phyloP scores from a whole-genome alignment of 768 basidiomycete genomes.

The Coprinellus aureogranulatus region DNA sequence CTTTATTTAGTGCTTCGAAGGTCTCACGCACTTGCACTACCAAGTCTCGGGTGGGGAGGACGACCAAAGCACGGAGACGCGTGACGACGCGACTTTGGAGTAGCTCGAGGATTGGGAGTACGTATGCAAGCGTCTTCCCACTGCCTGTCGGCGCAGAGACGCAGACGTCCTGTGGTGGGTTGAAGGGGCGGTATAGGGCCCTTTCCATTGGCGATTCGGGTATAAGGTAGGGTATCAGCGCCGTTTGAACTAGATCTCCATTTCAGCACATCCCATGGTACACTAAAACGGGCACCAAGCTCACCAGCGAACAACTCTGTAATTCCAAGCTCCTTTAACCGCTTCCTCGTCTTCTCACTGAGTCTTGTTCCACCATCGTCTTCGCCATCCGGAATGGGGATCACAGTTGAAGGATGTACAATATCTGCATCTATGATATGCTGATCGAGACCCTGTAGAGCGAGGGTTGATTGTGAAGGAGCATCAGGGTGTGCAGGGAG shows the following conservation, averaged over 20 bases:
- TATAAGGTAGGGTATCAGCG: conserved; percentile 79
- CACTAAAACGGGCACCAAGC: background rate
- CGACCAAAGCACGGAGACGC: conserved; percentile 80
- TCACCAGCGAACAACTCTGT: conserved; percentile 80
- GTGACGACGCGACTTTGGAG: conserved; percentile 75
- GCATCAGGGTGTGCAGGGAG: conserved; percentile 62
- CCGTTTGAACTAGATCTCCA: conserved; percentile 76
- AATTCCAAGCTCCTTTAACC: conserved; percentile 77
- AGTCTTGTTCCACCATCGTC: conserved; percentile 49
- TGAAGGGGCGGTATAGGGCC: conserved; percentile 62
- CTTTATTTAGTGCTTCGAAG: conserved; percentile 80
- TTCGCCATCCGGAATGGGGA: conserved; percentile 44
- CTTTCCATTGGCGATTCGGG: conserved; percentile 36
- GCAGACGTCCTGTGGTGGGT: conserved; percentile 76
- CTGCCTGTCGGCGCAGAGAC: conserved; percentile 97
- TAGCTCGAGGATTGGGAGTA: conserved; percentile 87
- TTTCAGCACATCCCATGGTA: no score
- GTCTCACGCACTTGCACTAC: conserved; percentile 91
- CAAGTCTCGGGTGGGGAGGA: conserved; percentile 92
- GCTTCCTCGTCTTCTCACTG: conserved; percentile 54
- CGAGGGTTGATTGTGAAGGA: conserved; percentile 68
- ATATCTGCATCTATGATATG: conserved; percentile 69
- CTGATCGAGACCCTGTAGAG: conserved; percentile 75
- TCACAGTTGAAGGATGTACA: conserved; percentile 51
- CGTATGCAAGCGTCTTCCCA: conserved; percentile 97